These are phyloP conservation scores for Pythium guiyangense DNA, from an alignment of 352 stramenopile genomes.

Conservation along the genomic window DNA sequence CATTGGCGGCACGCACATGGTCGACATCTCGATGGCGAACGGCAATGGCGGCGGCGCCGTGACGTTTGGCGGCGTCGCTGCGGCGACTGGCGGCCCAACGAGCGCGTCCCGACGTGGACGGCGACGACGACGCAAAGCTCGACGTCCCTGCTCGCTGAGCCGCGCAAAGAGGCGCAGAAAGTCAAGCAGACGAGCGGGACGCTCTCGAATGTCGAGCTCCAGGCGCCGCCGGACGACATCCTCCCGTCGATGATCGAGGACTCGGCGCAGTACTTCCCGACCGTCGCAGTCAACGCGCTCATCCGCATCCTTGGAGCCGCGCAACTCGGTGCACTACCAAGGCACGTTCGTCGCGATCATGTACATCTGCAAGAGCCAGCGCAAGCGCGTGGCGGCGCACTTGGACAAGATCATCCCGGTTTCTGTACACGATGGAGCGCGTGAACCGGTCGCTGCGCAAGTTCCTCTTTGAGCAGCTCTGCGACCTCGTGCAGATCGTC, in stretches of 20 bases:
- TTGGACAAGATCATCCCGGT: constrained; percentile 97
- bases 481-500: constrained; percentile 95
- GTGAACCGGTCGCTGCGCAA: constrained; percentile 88
- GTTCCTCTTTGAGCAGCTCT: constrained; percentile 96
- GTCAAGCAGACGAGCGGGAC: constrained; percentile 73
- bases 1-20: constrained; percentile 13
- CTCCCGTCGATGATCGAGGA: constrained; percentile 80
- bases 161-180: constrained; percentile 56
- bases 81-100: constrained; percentile 13
- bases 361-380: constrained; percentile 98
- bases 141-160: constrained; percentile 42
- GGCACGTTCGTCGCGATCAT: constrained; percentile 98
- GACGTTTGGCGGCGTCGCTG: constrained; percentile 19
- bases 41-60: constrained; percentile 14
- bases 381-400: constrained; percentile 92
- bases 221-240: constrained; percentile 67
- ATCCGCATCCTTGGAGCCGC: constrained; percentile 96
- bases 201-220: constrained; percentile 53
- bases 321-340: constrained; percentile 95
- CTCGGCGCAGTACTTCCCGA: constrained; percentile 95
- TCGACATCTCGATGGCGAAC: constrained; percentile 17
- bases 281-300: constrained; percentile 94
- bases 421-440: constrained; percentile 92
- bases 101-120: constrained; percentile 11
- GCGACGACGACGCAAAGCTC: constrained; percentile 47